Conservation (phyloP, 768 basidiomycete genomes). For the Lyophyllum decastes region DNA sequence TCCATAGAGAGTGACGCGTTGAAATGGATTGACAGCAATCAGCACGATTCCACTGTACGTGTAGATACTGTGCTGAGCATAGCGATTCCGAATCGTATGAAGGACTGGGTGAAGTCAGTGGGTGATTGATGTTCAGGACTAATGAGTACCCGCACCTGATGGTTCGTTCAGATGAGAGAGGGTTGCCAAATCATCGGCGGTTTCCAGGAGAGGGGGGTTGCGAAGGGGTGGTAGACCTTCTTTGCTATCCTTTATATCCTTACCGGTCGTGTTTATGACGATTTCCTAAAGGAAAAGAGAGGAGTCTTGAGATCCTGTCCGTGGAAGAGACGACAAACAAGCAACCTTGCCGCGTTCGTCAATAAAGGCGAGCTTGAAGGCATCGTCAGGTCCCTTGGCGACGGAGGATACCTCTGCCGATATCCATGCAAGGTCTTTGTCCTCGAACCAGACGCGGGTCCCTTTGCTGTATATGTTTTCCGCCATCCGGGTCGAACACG, state of each 20-base stretch:
- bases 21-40: constrained; percentile 98
- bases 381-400: constrained; percentile 65
- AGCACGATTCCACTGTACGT: constrained; percentile 99
- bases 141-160: constrained; percentile 59
- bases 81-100: constrained; percentile 95
- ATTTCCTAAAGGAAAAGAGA: constrained; percentile 58
- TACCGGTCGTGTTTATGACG: constrained; percentile 73
- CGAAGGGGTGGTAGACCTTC: constrained; percentile 88
- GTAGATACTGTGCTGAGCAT: constrained; percentile 96
- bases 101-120: constrained; percentile 56
- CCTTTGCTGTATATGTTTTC: constrained; percentile 92
- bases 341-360: constrained; percentile 92
- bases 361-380: constrained; percentile 80
- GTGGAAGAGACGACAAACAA: constrained; percentile 14
- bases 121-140: neutral
- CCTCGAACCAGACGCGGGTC: constrained; percentile 89
- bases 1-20: constrained; percentile 95
- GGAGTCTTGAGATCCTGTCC: constrained; percentile 2
- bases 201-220: constrained; percentile 95
- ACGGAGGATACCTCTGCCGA: constrained; percentile 80
- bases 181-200: constrained; percentile 96
- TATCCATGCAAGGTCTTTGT: constrained; percentile 94
- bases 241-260: constrained; percentile 78
- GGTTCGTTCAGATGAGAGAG: constrained; percentile 98
- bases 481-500: constrained; percentile 54